A percentile compares a stretch with the other conserved stretches of the same genome.
These are phyloP conservation scores for Glycine tomentella DNA, from an alignment of 306 rosid species.

Conservation along the genomic window DNA sequence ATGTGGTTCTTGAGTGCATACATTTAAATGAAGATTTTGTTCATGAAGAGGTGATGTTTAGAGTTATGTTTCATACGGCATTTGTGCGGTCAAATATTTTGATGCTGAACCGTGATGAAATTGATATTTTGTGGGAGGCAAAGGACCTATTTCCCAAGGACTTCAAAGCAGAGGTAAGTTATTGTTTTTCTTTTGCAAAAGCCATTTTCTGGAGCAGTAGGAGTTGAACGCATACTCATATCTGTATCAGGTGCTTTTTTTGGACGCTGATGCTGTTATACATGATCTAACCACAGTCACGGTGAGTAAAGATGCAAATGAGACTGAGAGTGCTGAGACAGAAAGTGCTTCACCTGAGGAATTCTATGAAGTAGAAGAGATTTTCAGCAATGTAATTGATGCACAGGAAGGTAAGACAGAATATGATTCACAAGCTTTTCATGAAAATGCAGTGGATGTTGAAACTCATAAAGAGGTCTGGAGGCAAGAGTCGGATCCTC, in stretches of 20 bases:
- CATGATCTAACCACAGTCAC: constrained; percentile 72
- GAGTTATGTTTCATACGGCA: constrained; percentile 93
- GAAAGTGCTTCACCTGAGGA: constrained; percentile 95
- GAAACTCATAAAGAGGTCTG: constrained; percentile 60
- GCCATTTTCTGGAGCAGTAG: constrained; percentile 53
- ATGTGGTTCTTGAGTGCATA: constrained; percentile 92
- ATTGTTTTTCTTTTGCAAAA: constrained; percentile 48
- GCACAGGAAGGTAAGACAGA: constrained; percentile 70
- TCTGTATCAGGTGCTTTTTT: constrained; percentile 90
- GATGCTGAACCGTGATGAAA: constrained; percentile 82
- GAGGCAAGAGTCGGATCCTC: constrained; percentile 84
- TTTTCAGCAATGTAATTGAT: constrained; percentile 84
- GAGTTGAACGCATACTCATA: constrained; percentile 74
- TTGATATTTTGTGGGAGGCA: constrained; percentile 90
- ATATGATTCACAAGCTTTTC: constrained; percentile 56
- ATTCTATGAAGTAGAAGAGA: constrained; percentile 96
- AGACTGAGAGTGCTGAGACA: constrained; percentile 70
- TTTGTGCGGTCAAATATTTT: constrained; percentile 87
- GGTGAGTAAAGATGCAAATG: constrained; percentile 70
- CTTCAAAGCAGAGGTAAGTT: constrained; percentile 91
- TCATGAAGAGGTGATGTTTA: constrained; percentile 82
- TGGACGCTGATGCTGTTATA: constrained; percentile 90
- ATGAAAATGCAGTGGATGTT: constrained; percentile 46
- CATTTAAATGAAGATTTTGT: constrained; percentile 77
- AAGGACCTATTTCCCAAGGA: constrained; percentile 87